Conservation (phyloP, 1,284 basidiomycete genomes). For the Rhodotorula glutinis region DNA sequence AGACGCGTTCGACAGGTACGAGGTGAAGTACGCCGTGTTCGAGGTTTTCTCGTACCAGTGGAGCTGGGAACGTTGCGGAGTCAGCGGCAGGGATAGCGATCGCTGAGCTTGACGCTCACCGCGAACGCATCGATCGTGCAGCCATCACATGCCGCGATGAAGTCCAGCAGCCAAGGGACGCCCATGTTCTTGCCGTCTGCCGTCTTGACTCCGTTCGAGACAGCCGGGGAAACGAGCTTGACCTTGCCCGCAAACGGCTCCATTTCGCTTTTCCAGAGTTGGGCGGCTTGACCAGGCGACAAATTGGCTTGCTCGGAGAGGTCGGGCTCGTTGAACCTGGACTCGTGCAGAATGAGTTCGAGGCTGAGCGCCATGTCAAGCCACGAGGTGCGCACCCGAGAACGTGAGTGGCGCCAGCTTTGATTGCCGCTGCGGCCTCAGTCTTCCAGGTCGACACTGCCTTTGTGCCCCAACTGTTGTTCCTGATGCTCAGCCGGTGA, state of each 20-base stretch:
- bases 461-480: slow-evolving; percentile 19
- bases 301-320: slow-evolving; percentile 33
- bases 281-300: slow-evolving; percentile 13
- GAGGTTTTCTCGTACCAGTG: slow-evolving; percentile 31
- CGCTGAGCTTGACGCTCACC: not conserved
- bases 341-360: too few species aligned
- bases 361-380: not conserved
- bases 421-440: slow-evolving; percentile 9
- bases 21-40: slow-evolving; percentile 30
- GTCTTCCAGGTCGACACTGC: slow-evolving; percentile 9
- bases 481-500: rapidly evolving
- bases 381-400: slow-evolving; percentile 17
- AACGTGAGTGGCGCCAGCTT: slow-evolving; percentile 19
- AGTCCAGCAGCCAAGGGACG: slow-evolving; percentile 25
- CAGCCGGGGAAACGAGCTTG: slow-evolving; percentile 40
- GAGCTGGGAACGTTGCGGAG: not conserved
- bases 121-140: slow-evolving; percentile 30
- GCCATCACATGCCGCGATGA: slow-evolving; percentile 4
- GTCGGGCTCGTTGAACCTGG: slow-evolving; percentile 37
- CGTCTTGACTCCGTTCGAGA: slow-evolving; percentile 28
- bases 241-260: slow-evolving; percentile 22
- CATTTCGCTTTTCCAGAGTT: slow-evolving; percentile 23
- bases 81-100: not conserved
- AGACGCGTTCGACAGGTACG: slow-evolving; percentile 16
- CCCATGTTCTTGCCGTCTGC: slow-evolving; percentile 20